A percentile compares a stretch with the other conserved stretches of the same genome.
These are phyloP conservation scores for Prunus mongolica DNA, from an alignment of 306 rosid genomes.

Conservation along the genomic window DNA sequence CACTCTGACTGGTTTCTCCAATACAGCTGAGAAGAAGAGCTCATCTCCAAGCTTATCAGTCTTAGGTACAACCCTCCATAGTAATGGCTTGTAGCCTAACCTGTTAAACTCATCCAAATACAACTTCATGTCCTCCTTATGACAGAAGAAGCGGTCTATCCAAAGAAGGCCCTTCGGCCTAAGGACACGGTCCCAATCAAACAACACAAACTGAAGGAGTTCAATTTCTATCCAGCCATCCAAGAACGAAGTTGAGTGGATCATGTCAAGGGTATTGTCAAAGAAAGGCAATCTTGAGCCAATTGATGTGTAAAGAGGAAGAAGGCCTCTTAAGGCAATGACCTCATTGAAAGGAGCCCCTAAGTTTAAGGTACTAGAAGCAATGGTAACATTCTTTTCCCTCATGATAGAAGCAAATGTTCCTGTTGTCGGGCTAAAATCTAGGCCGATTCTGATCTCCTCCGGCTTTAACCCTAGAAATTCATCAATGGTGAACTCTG, in stretches of 20 bases:
- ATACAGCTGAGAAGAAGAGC: slow-evolving; percentile 20
- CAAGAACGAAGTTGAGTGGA: slow-evolving; percentile 26
- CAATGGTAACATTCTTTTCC: slow-evolving; percentile 17
- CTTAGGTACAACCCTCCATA: slow-evolving; percentile 15
- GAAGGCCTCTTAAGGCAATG: slow-evolving; percentile 26
- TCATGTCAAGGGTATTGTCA: slow-evolving; percentile 13
- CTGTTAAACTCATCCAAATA: slow-evolving; percentile 12
- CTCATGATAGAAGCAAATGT: slow-evolving; percentile 23
- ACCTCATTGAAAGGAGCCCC: slow-evolving; percentile 20
- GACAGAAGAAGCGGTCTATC: slow-evolving; percentile 22
- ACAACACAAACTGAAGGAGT: slow-evolving; percentile 17
- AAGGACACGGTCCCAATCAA: slow-evolving; percentile 19
- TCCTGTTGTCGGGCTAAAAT: slow-evolving; percentile 5
- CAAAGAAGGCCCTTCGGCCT: slow-evolving; percentile 14
- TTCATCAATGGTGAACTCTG: slow-evolving; percentile 26
- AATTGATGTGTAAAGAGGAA: slow-evolving; percentile 19
- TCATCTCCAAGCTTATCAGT: slow-evolving; percentile 18
- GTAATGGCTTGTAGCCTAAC: slow-evolving; percentile 7
- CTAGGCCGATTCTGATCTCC: slow-evolving; percentile 17
- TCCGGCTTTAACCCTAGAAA: slow-evolving; percentile 3
- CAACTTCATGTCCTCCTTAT: slow-evolving; percentile 9
- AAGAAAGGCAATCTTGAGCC: slow-evolving; percentile 21
- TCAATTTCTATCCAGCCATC: slow-evolving; percentile 20
- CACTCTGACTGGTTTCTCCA: slow-evolving; percentile 22
- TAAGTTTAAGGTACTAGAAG: slow-evolving; percentile 18